A percentile compares a stretch with the other conserved stretches of the same genome.
phyloP scores from a whole-genome alignment of 768 basidiomycete species.

The Pilatotrama ljubarskyi region DNA sequence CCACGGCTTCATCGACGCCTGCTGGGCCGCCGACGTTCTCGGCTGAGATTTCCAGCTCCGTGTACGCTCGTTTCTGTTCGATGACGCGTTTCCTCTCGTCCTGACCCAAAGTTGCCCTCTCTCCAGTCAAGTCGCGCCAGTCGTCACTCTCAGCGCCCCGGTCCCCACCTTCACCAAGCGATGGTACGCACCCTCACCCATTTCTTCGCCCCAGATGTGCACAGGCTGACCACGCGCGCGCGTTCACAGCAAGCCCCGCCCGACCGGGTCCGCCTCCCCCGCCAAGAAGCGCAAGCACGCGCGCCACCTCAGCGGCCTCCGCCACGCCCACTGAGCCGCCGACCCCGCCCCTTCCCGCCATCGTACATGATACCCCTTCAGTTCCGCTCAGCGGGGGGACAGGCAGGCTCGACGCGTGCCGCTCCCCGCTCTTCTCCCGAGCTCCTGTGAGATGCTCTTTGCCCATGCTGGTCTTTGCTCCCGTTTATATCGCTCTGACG shows the following conservation, averaged over 20 bases:
- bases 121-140: not conserved
- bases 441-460: not conserved
- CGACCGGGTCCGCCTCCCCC: not conserved
- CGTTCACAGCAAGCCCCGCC: not conserved
- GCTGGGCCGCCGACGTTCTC: not conserved
- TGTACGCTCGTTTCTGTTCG: not conserved
- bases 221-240: not conserved
- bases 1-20: not conserved
- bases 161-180: not conserved
- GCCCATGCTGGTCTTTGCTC: slow-evolving; percentile 5
- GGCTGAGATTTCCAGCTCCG: not conserved
- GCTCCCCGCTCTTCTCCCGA: not conserved
- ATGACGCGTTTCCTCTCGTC: too few species aligned
- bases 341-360: not conserved
- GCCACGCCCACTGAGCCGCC: slow-evolving; percentile 9
- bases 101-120: too few species aligned
- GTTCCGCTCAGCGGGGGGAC: not conserved
- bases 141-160: not conserved
- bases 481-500: not conserved
- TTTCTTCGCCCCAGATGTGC: not conserved
- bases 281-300: slow-evolving; percentile 17
- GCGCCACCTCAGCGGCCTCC: slow-evolving; percentile 11
- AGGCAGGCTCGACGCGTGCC: slow-evolving; percentile 14
- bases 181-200: not conserved
- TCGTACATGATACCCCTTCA: slow-evolving; percentile 11